A percentile compares a stretch with the other conserved stretches of the same genome.
Evolutionary conservation across 305 asterid species (phyloP).

Genomic region (Fraxinus baroniana): DNA sequence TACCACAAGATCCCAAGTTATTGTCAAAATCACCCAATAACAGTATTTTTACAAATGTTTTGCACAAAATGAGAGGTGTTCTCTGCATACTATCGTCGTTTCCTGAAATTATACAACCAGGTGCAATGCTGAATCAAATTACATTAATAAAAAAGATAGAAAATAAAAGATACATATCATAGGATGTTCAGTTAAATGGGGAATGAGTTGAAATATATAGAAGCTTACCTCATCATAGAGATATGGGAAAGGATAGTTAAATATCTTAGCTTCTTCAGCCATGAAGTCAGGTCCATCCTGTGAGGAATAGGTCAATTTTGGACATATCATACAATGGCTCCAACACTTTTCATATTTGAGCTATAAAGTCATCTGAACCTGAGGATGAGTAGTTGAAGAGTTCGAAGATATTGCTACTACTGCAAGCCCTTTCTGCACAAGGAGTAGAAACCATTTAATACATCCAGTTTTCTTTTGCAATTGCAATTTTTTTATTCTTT

Average conservation of each 20-base stretch:
- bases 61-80: neutral
- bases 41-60: neutral
- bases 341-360: conserved; percentile 35
- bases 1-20: neutral
- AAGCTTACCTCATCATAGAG: conserved; percentile 75
- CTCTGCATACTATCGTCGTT: neutral
- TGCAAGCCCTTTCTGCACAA: conserved; percentile 86
- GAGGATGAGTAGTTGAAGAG: conserved; percentile 75
- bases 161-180: neutral
- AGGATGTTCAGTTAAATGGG: conserved; percentile 18
- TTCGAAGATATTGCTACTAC: conserved; percentile 89
- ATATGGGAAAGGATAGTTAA: conserved; percentile 79
- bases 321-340: conserved; percentile 33
- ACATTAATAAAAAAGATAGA: neutral
- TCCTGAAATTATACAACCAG: neutral
- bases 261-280: conserved; percentile 77
- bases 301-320: conserved; percentile 34
- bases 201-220: conserved; percentile 1
- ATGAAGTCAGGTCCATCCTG: conserved; percentile 92
- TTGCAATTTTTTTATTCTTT: neutral
- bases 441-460: neutral
- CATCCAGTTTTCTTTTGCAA: neutral
- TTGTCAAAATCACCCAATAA: neutral
- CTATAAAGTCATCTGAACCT: conserved; percentile 54
- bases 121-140: neutral